A percentile compares a stretch with the other conserved stretches of the same genome.
These are phyloP conservation scores for Beverwykella pulmonaria DNA, from an alignment of 495 filamentous ascomycete genomes.

Conservation along the genomic window DNA sequence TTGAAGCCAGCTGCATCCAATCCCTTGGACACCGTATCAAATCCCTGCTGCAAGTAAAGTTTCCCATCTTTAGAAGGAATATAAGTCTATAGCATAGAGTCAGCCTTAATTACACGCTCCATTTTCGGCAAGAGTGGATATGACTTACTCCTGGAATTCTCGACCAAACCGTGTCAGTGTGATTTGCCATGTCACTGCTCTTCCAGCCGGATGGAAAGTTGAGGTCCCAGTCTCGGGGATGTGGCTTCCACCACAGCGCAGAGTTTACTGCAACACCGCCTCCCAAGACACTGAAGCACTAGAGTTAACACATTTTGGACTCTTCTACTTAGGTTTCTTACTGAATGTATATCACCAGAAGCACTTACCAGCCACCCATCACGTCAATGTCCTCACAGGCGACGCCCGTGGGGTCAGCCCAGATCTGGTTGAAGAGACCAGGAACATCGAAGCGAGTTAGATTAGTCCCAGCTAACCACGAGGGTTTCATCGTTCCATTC, in stretches of 20 bases:
- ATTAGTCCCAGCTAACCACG: constrained; percentile 66
- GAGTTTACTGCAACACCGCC: constrained; percentile 75
- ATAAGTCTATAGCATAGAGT: constrained; percentile 50
- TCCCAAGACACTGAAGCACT: constrained; percentile 57
- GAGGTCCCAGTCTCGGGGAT: constrained; percentile 68
- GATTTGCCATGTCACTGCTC: constrained; percentile 59
- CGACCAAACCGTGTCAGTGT: constrained; percentile 61
- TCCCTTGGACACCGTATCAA: constrained; percentile 61
- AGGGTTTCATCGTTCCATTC: constrained; percentile 55
- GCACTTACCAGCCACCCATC: constrained; percentile 65
- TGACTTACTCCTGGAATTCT: constrained; percentile 61
- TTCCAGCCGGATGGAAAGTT: constrained; percentile 79
- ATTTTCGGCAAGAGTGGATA: background rate
- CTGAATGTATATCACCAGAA: background rate
- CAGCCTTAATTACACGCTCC: background rate
- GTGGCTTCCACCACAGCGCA: constrained; percentile 61
- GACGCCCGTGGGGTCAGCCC: constrained; percentile 61
- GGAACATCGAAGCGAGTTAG: constrained; percentile 80
- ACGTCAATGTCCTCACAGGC: constrained; percentile 68
- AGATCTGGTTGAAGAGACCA: constrained; percentile 72
- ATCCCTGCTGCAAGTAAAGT: constrained; percentile 67
- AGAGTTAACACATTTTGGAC: background rate
- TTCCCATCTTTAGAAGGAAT: constrained; percentile 67
- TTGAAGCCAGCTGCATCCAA: constrained; percentile 63
- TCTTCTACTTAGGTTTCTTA: background rate